Base-by-base conservation (phyloP, 2,329 filamentous ascomycete species). In the Penicillium fuscoglaucum region DNA sequence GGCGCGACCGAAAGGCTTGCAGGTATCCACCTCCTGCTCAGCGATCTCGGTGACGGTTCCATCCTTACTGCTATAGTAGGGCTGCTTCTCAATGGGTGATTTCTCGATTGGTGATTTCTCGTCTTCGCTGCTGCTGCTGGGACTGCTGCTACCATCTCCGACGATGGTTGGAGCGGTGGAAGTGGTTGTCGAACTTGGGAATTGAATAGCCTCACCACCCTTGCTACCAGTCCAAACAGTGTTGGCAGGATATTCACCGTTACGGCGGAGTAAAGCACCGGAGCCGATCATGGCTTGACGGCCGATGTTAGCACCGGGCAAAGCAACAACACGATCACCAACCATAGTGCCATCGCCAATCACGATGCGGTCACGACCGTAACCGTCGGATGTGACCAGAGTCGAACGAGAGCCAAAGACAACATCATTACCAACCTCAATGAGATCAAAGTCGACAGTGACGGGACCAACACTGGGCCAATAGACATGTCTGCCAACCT, bases 371-470 rank as follows among this genome's bases (percentile, higher is more conserved):
- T 81, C 80, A 12, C 79, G 81, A 0, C 83, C 80, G 24, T 67
- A 70, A 3, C 78, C 80, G 65, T 86, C 83, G 0, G 81, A 81
- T 1, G 82, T 85, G 31, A 84, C 69, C 0, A 86, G 64, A 56
- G 83, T 78, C 3, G 82, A 80, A 3, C 82, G 78, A 13, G 82
- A 84, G 0, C 83, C 83, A 61, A 86, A 85, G 10, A 85, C 82
- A n/a, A 85, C 83, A 67, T 85, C 80, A 56, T 84, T 79, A 10
- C 83, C 83, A 59, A 85, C 75, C 26, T 85, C 78, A 12, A 85
- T 65, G 1, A 85, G 72, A 60, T 84, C 80, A 61, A 84, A 85
- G 61, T 85, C 81, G 17, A 80, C 77, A 37, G 84, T 79, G 1
- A 71, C 72, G 0, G 82, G 83, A 0, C 83, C 83, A 17, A 80